A percentile compares a stretch with the other conserved stretches of the same genome.
These are phyloP conservation scores for Rubus parviflorus DNA, from an alignment of 306 rosid species.

Conservation along the genomic window DNA sequence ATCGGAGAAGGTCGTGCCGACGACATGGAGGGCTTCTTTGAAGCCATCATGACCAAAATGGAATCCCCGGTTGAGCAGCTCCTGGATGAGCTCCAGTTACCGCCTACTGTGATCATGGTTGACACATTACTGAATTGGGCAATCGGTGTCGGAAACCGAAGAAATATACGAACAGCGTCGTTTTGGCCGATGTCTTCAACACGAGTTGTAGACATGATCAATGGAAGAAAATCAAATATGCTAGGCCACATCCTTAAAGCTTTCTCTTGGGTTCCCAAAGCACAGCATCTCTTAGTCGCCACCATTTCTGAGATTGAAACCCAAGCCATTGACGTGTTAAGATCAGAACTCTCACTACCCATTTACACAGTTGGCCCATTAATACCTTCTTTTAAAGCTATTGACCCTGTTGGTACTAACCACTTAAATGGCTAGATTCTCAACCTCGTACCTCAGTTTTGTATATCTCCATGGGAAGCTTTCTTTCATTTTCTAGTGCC, in stretches of 20 bases:
- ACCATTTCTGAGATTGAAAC: constrained; percentile 50
- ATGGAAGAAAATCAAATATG: constrained; percentile 6
- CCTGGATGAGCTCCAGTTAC: constrained; percentile 27
- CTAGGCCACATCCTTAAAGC: constrained; percentile 15
- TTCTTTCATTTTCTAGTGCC: constrained; percentile 37
- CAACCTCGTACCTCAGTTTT: constrained; percentile 48
- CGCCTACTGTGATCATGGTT: constrained; percentile 16
- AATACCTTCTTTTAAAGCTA: constrained; percentile 33
- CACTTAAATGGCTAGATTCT: constrained; percentile 41
- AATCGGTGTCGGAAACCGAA: constrained; percentile 28
- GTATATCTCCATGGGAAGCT: constrained; percentile 58
- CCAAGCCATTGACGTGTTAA: constrained; percentile 33
- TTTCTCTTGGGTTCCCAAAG: constrained; percentile 33
- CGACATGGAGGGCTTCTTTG: constrained; percentile 23
- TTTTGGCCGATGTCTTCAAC: constrained; percentile 49
- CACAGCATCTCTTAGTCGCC: constrained; percentile 40
- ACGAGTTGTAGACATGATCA: no score
- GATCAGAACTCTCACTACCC: constrained; percentile 29
- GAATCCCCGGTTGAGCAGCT: constrained; percentile 43
- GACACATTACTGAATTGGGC: constrained; percentile 41
- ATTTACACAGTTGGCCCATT: constrained; percentile 50
- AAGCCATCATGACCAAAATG: constrained; percentile 47
- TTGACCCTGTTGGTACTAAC: not conserved
- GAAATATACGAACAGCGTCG: constrained; percentile 41
- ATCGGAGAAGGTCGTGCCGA: constrained; percentile 29